Evolutionary conservation across 306 rosid genomes (phyloP), one percentile per base, ranked within the genome.

Genomic region (Begonia masoniana): DNA sequence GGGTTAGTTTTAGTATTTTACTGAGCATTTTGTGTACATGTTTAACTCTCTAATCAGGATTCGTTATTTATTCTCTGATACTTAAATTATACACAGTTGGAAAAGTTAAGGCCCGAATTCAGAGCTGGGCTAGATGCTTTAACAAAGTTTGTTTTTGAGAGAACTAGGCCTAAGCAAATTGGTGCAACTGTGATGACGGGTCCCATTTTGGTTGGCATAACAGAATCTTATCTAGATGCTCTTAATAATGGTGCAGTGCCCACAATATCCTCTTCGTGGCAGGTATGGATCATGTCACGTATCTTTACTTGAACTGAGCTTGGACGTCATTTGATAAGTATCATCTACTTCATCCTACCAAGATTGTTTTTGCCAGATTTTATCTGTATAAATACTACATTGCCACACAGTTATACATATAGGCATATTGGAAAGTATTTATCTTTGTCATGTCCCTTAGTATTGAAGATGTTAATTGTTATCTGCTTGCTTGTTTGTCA

Each of bases 201-300:
- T 23, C 96, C 99, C 41, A 62, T 92, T 57, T 68, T 92, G 71
- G 65, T 92, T 58, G 99, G 99, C 26, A 74, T 92, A 41, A 84
- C 84, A 0, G 70, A 86, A 63, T 77, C 99, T 49, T 92, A 92
- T 84, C 76, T 92, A 39, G 82, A 83, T 62, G 99, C 99, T 17
- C 78, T 92, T 42, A 92, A 92, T 66, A 78, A 81, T 52, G 99
- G 99, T 71, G 99, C 99, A 2, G 99, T 92, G 68, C 99, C 99
- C 47, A 72, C 88, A 36, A 86, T 92, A 72, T 71, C 91, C 59
- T 92, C 96, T 62, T 86, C 99, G 15, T 92, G 99, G 99, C 96
- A 92, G 99, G 99, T 83, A 56, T 47, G 71, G 76, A 9, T 55
- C 54, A 52, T 50, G n/a, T 24, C 15, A 51, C 21, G 14, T 53